Evolutionary conservation across 805 yeast genomes (phyloP).

Genomic region (Candida patagonica): DNA sequence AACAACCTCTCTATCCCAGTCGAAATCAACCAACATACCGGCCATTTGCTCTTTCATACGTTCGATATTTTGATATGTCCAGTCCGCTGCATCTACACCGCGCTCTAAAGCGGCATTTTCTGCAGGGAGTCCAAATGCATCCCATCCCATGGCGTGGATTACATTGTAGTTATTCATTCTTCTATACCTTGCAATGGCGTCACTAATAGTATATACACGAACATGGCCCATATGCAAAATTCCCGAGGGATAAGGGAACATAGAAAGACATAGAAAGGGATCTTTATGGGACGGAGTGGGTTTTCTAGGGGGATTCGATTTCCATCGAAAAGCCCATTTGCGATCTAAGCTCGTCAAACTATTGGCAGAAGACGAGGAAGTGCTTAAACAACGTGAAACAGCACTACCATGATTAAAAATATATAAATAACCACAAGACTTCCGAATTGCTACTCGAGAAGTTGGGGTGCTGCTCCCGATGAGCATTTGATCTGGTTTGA

Average conservation of each 20-base stretch:
- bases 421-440: no score
- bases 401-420: no score
- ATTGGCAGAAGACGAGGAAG: background rate
- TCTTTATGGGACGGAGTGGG: constrained; percentile 1
- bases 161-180: constrained; percentile 69
- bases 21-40: constrained; percentile 74
- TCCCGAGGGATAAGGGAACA: constrained; percentile 98
- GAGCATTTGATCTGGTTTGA: no score
- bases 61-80: constrained; percentile 76
- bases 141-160: constrained; percentile 98
- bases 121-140: constrained; percentile 96
- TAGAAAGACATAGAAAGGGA: constrained; percentile 57
- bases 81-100: constrained; percentile 61
- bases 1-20: constrained; percentile 85
- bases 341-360: constrained; percentile 14
- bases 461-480: no score
- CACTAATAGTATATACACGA: constrained; percentile 86
- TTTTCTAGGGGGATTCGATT: constrained; percentile 10
- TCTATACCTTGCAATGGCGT: constrained; percentile 68
- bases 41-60: constrained; percentile 82
- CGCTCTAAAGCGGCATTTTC: constrained; percentile 95
- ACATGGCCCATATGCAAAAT: constrained; percentile 88
- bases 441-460: no score
- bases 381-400: no score
- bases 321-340: constrained; percentile 27